Evolutionary conservation across 257 asterid species (phyloP).

Genomic region (Forsythia suspensa): DNA sequence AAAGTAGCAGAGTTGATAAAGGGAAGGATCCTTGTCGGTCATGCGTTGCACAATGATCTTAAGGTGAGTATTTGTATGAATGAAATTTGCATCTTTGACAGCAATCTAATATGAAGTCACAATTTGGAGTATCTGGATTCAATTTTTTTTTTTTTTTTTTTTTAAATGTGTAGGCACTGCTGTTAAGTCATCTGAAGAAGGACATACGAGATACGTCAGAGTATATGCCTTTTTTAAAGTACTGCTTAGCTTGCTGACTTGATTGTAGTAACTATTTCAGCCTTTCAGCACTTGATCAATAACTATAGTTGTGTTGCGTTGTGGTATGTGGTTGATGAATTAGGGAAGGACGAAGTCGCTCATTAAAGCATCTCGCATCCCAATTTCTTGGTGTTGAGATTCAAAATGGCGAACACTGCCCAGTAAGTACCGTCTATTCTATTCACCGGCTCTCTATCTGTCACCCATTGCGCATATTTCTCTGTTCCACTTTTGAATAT

Average conservation of each 20-base stretch:
- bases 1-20: conserved; percentile 80
- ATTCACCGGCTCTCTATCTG: not conserved
- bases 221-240: conserved; percentile 71
- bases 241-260: conserved; percentile 24
- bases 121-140: not conserved
- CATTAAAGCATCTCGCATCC: conserved; percentile 76
- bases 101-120: not conserved
- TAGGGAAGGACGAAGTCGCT: conserved; percentile 89
- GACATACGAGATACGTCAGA: conserved; percentile 90
- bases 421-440: conserved; percentile 52
- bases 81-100: conserved; percentile 4
- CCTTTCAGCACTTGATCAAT: conserved; percentile 14
- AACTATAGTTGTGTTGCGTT: conserved; percentile 5
- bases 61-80: conserved; percentile 44
- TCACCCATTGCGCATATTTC: not conserved
- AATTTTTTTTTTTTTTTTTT: conserved; percentile 20
- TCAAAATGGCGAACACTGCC: conserved; percentile 95
- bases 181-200: conserved; percentile 87
- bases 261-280: not conserved
- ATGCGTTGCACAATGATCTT: conserved; percentile 92
- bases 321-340: conserved; percentile 29
- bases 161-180: conserved; percentile 69
- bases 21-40: conserved; percentile 86
- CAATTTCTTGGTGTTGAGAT: conserved; percentile 71
- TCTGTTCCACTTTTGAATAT: conserved; percentile 1